These are phyloP conservation scores for Hypoxylon sp. DNA, from an alignment of 2,329 filamentous ascomycete species.

Conservation along the genomic window DNA sequence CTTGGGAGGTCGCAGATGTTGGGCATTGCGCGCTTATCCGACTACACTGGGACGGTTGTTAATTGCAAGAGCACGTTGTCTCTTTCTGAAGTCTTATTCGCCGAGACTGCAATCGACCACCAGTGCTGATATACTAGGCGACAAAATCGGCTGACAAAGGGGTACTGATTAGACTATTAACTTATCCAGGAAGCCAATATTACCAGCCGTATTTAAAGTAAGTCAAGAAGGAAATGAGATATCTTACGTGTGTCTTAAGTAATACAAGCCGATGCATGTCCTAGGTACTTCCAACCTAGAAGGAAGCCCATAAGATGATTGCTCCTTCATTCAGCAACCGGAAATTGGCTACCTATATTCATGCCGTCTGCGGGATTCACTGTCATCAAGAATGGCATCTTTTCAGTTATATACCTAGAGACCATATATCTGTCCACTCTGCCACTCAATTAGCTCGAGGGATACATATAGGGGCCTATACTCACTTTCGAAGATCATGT, in stretches of 20 bases:
- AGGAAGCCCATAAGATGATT: no score
- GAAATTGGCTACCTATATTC: no score
- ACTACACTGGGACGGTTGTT: constrained; percentile 14
- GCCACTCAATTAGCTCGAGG: no score
- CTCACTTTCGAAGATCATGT: no score
- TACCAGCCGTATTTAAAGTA: constrained; percentile 9
- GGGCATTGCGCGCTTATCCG: constrained; percentile 6
- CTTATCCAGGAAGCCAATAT: neutral
- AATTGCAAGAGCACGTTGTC: constrained; percentile 35
- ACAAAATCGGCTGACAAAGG: constrained; percentile 16
- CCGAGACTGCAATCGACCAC: neutral
- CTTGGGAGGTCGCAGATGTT: constrained; percentile 27
- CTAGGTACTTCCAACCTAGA: no score
- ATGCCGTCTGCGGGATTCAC: no score
- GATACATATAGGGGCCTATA: no score
- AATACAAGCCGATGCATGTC: neutral
- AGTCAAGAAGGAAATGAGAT: neutral
- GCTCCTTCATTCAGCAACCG: no score
- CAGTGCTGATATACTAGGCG: constrained; percentile 23
- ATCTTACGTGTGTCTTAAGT: no score
- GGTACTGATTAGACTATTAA: neutral
- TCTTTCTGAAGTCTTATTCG: constrained; percentile 32
- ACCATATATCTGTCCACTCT: no score
- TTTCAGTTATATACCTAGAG: no score
- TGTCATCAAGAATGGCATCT: no score